A percentile compares a stretch with the other conserved stretches of the same genome.
phyloP scores from a whole-genome alignment of 768 basidiomycete genomes.

The Thelephora ganbajun region DNA sequence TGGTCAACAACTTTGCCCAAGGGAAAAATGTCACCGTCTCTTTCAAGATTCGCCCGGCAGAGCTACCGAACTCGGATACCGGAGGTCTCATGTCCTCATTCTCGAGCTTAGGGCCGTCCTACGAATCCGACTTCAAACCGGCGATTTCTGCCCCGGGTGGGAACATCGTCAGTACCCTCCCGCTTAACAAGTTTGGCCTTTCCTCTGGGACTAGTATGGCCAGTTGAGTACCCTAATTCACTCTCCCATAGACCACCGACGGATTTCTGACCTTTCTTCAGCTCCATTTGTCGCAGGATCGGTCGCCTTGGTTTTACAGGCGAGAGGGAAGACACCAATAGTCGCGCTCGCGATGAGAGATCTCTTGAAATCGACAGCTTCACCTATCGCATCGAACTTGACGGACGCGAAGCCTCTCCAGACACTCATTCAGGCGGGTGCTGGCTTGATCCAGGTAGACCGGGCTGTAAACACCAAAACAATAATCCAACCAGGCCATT shows the following conservation, averaged over 20 bases:
- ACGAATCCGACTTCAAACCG: slow-evolving; percentile 46
- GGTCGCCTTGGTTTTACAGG: slow-evolving; percentile 28
- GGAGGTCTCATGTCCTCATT: slow-evolving; percentile 45
- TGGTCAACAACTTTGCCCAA: slow-evolving; percentile 35
- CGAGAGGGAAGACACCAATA: slow-evolving; percentile 24
- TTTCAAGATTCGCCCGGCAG: slow-evolving; percentile 32
- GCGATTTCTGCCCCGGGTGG: slow-evolving; percentile 40
- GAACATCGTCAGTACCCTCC: slow-evolving; percentile 31
- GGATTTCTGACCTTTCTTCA: slow-evolving; percentile 11
- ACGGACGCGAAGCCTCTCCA: slow-evolving; percentile 37
- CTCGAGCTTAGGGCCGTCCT: slow-evolving; percentile 44
- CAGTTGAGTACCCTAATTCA: slow-evolving; percentile 10
- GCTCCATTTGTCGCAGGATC: slow-evolving; percentile 31
- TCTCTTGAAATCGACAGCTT: slow-evolving; percentile 36
- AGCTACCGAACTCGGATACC: slow-evolving; percentile 28
- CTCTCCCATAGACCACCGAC: slow-evolving; percentile 8
- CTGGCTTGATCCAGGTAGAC: slow-evolving; percentile 43
- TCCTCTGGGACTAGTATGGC: slow-evolving; percentile 30
- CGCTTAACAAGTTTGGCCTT: slow-evolving; percentile 25
- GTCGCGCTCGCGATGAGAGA: slow-evolving; percentile 1
- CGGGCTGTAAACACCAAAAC: slow-evolving; percentile 40
- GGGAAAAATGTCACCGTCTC: slow-evolving; percentile 27
- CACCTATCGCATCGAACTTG: slow-evolving; percentile 26
- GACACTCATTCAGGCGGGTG: slow-evolving; percentile 38
- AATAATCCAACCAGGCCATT: slow-evolving; percentile 37